A percentile compares a stretch with the other conserved stretches of the same genome.
Conservation (phyloP, 345 rosid species). For the Angophora floribunda region DNA sequence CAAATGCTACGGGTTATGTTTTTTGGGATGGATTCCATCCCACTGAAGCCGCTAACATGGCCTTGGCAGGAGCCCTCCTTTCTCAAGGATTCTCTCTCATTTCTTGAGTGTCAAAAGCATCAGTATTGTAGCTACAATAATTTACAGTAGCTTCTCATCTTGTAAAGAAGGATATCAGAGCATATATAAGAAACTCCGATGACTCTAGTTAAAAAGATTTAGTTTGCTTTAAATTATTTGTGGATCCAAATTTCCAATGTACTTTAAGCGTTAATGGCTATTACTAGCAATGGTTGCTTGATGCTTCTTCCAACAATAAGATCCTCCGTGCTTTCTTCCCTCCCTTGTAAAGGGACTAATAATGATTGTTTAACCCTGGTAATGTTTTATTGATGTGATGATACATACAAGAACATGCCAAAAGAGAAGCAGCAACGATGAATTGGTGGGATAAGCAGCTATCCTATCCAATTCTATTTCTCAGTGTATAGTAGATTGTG, state of each 20-base stretch:
- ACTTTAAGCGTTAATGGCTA: neutral
- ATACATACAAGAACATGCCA: neutral
- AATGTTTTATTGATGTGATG: neutral
- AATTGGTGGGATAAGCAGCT: neutral
- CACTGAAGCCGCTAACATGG: constrained; percentile 71
- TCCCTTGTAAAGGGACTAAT: neutral
- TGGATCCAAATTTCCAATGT: neutral
- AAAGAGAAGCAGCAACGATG: neutral
- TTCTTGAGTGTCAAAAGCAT: constrained; percentile 24
- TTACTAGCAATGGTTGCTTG: neutral
- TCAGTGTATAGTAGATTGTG: neutral
- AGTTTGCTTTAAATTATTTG: neutral
- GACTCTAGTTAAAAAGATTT: neutral
- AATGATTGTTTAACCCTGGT: neutral
- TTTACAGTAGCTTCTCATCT: neutral
- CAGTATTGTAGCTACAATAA: neutral
- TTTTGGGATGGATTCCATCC: constrained; percentile 99
- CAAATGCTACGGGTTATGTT: constrained; percentile 71
- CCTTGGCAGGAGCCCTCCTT: constrained; percentile 51
- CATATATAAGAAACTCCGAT: neutral
- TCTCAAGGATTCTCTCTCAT: constrained; percentile 66
- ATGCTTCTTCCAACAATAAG: neutral
- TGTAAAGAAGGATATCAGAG: neutral
- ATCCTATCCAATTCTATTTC: neutral
- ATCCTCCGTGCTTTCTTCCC: neutral